Evolutionary conservation across 805 yeast genomes (phyloP), one percentile per base, ranked within the genome.

Genomic region (Sugiyamaella floridensis): DNA sequence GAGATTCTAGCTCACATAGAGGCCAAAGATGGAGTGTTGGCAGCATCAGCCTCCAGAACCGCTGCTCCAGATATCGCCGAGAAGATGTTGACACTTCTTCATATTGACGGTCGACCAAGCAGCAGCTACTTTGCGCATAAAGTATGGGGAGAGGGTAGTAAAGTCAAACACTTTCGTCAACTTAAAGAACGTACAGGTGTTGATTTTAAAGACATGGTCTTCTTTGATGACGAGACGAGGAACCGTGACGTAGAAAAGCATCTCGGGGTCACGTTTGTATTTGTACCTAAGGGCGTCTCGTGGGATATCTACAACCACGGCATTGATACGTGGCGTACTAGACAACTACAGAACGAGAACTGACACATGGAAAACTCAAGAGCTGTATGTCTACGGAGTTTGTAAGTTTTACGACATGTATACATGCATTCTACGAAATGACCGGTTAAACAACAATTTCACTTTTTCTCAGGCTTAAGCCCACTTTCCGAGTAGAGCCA

Each of bases 401-500:
- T n/a, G n/a, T n/a, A n/a, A n/a, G n/a, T n/a, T n/a, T n/a, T n/a
- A n/a, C n/a, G n/a, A n/a, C n/a, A n/a, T n/a, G n/a, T n/a, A n/a
- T n/a, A n/a, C n/a, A n/a, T n/a, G n/a, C 37, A 3, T 32, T 32
- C 37, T 32, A 32, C 9, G 26, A 32, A 32, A 32, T 8, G 9
- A 32, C 37, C 37, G 37, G 9, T 32, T 11, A 32, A 22, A 22
- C n/a, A 22, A 22, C 26, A 22, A 22, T 6, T 22, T 22, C 26
- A 22, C 26, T 22, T 22, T 22, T 22, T 22, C 3, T 22, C 26
- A 32, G n/a, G n/a, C 4, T 63, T 67, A 83, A 5, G 88, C 89
- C 89, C 92, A 85, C 63, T 80, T 82, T 40, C 89, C 90, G 26
- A 85, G 73, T 43, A 85, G 69, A 0, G 89, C 87, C 90, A 85